Percentiles rank a stretch among this genome's conserved stretches.
These are phyloP conservation scores for Shiraia bambusicola DNA, from an alignment of 2,329 filamentous ascomycete species.

Conservation along the genomic window DNA sequence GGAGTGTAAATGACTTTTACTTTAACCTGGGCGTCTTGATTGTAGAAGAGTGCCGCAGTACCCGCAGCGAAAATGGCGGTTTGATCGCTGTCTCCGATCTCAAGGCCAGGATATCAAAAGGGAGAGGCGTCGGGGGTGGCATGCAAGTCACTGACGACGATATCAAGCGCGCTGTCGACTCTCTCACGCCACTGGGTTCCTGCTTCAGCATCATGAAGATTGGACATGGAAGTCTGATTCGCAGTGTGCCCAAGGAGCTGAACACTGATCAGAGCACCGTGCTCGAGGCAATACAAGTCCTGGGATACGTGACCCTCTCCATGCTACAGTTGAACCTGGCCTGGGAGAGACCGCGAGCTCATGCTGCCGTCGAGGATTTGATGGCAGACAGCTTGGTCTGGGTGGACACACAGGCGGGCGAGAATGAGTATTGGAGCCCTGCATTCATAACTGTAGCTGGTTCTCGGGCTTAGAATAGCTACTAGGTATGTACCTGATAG, in stretches of 20 bases:
- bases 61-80: constrained; percentile 86
- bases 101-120: constrained; percentile 70
- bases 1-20: constrained; percentile 96
- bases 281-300: constrained; percentile 83
- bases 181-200: constrained; percentile 81
- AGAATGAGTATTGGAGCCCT: constrained; percentile 94
- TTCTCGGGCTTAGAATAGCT: background rate
- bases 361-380: constrained; percentile 87
- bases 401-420: constrained; percentile 82
- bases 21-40: constrained; percentile 96
- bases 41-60: constrained; percentile 87
- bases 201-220: constrained; percentile 84
- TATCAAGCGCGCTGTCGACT: constrained; percentile 83
- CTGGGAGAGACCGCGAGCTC: constrained; percentile 82
- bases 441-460: constrained; percentile 60
- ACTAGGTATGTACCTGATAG: background rate
- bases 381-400: constrained; percentile 88
- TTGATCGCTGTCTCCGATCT: constrained; percentile 84
- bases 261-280: constrained; percentile 93
- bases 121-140: constrained; percentile 65
- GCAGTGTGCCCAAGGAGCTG: constrained; percentile 90
- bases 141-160: constrained; percentile 89
- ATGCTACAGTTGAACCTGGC: constrained; percentile 85
- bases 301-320: constrained; percentile 85
- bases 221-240: constrained; percentile 81